Evolutionary conservation across 441 rosid genomes (phyloP).

Genomic region (Dalechampia spathulata): DNA sequence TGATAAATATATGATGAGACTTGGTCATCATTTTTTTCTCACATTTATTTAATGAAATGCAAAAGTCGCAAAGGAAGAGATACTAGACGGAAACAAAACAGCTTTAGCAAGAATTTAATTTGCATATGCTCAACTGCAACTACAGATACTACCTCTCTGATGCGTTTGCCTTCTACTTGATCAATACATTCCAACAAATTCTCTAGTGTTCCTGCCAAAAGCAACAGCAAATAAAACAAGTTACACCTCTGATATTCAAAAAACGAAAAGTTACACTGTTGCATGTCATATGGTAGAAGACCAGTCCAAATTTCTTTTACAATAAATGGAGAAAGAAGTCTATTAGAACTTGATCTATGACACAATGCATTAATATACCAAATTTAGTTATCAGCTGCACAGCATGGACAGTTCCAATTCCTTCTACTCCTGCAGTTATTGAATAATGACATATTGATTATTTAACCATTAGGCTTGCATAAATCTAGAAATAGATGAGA

Average conservation of each 20-base stretch:
- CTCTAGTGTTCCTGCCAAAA: conserved; percentile 56
- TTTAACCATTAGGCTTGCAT: not conserved
- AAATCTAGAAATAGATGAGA: not conserved
- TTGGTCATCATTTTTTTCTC: not conserved
- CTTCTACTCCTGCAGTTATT: conserved; percentile 71
- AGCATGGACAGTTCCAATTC: conserved; percentile 79
- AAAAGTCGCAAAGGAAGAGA: too few relatives aligned
- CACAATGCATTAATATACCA: conserved; percentile 38
- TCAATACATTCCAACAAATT: conserved; percentile 61
- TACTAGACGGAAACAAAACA: too few relatives aligned
- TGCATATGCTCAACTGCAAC: conserved; percentile 1
- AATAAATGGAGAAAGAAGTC: not conserved
- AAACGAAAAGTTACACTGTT: too few relatives aligned
- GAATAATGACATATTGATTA: not conserved
- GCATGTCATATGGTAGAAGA: not conserved
- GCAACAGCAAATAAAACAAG: conserved; percentile 12
- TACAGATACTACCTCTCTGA: conserved; percentile 43
- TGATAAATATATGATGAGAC: not conserved
- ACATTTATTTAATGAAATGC: too few relatives aligned
- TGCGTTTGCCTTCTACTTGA: conserved; percentile 58
- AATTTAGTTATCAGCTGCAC: conserved; percentile 65
- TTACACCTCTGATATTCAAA: not conserved
- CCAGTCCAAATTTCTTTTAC: not conserved
- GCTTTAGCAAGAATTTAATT: conserved; percentile 4
- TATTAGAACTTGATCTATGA: not conserved